Evolutionary conservation across 1,284 basidiomycete species (phyloP).

Genomic region (Fistulina hepatica): DNA sequence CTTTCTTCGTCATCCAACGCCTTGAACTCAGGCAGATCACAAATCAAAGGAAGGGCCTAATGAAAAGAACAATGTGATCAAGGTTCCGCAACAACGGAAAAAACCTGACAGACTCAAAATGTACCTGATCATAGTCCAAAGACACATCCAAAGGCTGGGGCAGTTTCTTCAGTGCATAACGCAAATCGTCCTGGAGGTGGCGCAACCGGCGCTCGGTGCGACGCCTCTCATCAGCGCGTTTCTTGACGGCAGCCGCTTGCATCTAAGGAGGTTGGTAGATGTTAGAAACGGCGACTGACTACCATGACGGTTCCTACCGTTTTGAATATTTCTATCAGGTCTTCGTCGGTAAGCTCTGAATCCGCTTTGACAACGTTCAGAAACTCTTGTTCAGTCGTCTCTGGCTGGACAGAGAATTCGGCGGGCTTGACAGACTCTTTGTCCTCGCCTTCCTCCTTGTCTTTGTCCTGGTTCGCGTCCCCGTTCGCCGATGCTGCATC

Average conservation of each 20-base stretch:
- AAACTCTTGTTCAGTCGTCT: constrained; percentile 55
- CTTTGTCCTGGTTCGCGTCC: constrained; percentile 20
- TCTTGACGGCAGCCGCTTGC: constrained; percentile 57
- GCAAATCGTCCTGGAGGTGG: constrained; percentile 88
- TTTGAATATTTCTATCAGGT: constrained; percentile 51
- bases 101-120: constrained; percentile 20
- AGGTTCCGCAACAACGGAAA: constrained; percentile 6
- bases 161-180: constrained; percentile 90
- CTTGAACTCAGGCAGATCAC: constrained; percentile 74
- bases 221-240: constrained; percentile 70
- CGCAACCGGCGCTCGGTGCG: constrained; percentile 75
- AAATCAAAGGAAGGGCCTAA: constrained; percentile 64
- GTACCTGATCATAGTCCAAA: constrained; percentile 67
- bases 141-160: constrained; percentile 68
- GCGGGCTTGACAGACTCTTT: constrained; percentile 16
- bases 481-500: constrained; percentile 4
- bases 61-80: constrained; percentile 9
- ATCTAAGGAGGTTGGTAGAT: constrained; percentile 36
- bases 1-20: constrained; percentile 77
- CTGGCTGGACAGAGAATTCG: constrained; percentile 40
- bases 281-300: constrained; percentile 1
- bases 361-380: constrained; percentile 43
- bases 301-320: constrained; percentile 39
- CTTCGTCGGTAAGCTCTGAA: constrained; percentile 38
- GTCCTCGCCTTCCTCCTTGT: constrained; percentile 22